Base-by-base conservation (phyloP, 2,329 filamentous ascomycete species). In the Coniochaeta prunicola region DNA sequence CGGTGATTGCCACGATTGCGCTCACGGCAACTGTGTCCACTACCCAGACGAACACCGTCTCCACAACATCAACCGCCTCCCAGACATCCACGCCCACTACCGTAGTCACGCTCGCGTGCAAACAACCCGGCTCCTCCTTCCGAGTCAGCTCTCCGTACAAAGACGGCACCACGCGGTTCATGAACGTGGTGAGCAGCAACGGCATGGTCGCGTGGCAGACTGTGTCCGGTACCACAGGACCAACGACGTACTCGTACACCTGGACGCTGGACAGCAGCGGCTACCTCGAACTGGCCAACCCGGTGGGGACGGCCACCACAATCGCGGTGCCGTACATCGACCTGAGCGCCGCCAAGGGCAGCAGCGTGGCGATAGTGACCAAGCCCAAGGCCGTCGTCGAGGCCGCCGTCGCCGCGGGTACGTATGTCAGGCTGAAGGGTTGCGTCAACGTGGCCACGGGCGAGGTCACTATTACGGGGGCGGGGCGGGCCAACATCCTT, bases 221-320 rank as follows among this genome's bases (percentile, higher is more conserved):
- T 6, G 33, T 30, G 4, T 62, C 56, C 8, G 42, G 42, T 15
- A 21, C 19, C 42, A 21, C 9, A 4, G 42, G 42, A 28, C 5
- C 42, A 19, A 9, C 19, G 19, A 21, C 26, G n/a, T 48, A 50
- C 45, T 50, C 42, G 42, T 50, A 26, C 45, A 59, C 56, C 40
- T 60, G 50, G 38, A 13, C n/a, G 3, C 38, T 62, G 45, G 59
- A 62, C 57, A 7, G 28, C 21, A 10, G 42, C 15, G 59, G 59
- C 6, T 31, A 34, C 17, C 57, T 62, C 13, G 10, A 56, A 31
- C 30, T 59, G 45, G 45, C 45, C 45, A 3, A 50, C 21, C 21
- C 21, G 21, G 15, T 50, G 19, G 45, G 21, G 2, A 26, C 45
- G 19, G 45, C 9, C 45, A 50, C 45, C 45, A 12, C 12, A 13